These are phyloP conservation scores for Cercospora beticola DNA, from an alignment of 2,329 filamentous ascomycete genomes.

Conservation along the genomic window DNA sequence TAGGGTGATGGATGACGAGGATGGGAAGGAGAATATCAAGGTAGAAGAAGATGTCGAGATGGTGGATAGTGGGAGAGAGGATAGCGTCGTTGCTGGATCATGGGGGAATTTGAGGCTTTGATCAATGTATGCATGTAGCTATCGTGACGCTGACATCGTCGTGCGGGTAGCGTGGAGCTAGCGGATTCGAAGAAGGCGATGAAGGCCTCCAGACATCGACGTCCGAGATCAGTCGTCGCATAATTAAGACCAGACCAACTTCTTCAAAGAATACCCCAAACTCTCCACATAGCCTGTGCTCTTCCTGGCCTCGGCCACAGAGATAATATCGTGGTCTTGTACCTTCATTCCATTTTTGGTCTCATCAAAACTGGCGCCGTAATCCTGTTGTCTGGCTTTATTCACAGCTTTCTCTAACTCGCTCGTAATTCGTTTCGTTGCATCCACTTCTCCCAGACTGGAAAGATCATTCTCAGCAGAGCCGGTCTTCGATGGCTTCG, in stretches of 20 bases:
- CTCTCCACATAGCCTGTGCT: conserved; percentile 85
- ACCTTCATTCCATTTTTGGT: conserved; percentile 37
- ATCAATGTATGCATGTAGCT: neutral
- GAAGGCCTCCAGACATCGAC: neutral
- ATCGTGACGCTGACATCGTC: neutral
- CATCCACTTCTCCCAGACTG: conserved; percentile 51
- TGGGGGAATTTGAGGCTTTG: conserved; percentile 6
- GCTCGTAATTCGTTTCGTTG: conserved; percentile 65
- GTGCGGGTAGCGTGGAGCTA: no score
- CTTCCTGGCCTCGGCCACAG: conserved; percentile 77
- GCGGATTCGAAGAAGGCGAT: neutral
- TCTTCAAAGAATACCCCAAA: conserved; percentile 86
- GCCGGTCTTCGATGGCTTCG: conserved; percentile 44
- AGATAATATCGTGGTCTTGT: conserved; percentile 72
- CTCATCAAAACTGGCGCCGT: conserved; percentile 28
- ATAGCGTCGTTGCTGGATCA: neutral
- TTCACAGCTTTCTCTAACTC: conserved; percentile 69
- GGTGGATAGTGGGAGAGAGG: neutral
- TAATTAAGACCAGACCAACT: conserved; percentile 74
- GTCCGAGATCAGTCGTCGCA: neutral
- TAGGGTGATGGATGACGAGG: neutral
- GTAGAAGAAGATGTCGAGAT: neutral
- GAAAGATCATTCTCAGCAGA: conserved; percentile 29
- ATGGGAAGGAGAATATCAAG: conserved; percentile 1
- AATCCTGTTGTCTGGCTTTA: conserved; percentile 45